Base-by-base conservation (phyloP, 2,329 filamentous ascomycete genomes). In the Elsinoe fawcettii region DNA sequence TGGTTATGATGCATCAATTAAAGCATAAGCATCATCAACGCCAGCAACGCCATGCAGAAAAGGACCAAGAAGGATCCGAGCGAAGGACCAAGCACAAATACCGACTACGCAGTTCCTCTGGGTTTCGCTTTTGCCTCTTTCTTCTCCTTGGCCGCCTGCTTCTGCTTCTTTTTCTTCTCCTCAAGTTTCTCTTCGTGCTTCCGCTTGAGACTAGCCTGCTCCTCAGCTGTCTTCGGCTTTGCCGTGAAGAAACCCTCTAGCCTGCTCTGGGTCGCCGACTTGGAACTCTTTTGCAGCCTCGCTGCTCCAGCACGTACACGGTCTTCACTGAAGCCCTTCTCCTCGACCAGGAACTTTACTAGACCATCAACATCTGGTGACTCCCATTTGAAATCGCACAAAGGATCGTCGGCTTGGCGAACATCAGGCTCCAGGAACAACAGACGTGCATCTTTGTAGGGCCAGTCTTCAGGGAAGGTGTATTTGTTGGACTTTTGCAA, bases 371-470 rank as follows among this genome's bases (percentile, higher is more conserved):
- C 78, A 66, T 99, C 91, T 2, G 93, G 93, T 59, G 85, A 86
- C 44, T 96, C 90, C 93, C 95, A 99, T 73, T 96, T 96, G 78
- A 97, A 96, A 69, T 99, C 90, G 72, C 91, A 97, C 11, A 90
- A 84, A 0, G 88, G 83, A 66, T 95, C 82, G 64, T 95, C 88
- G 22, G 92, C 90, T 44, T 81, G 71, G 34, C 87, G 85, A 23
- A 99, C 92, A 64, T 97, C 90, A 0, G 93, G 93, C 65, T 92
- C 80, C 69, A 95, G 85, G 76, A 99, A 97, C 25, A 99, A 83
- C 16, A 90, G 83, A 39, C 95, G 88, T 6, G 93, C 95, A 66
- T 99, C 91, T 65, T 86, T 79, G 71, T 86, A 99, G 0, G 93
- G 93, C 92, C 93, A 99, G 74, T 96, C 89, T n/a, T 96, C 91